A percentile compares a stretch with the other conserved stretches of the same genome.
Conservation (phyloP, 179 eudicot species). For the Dionaea muscipula region DNA sequence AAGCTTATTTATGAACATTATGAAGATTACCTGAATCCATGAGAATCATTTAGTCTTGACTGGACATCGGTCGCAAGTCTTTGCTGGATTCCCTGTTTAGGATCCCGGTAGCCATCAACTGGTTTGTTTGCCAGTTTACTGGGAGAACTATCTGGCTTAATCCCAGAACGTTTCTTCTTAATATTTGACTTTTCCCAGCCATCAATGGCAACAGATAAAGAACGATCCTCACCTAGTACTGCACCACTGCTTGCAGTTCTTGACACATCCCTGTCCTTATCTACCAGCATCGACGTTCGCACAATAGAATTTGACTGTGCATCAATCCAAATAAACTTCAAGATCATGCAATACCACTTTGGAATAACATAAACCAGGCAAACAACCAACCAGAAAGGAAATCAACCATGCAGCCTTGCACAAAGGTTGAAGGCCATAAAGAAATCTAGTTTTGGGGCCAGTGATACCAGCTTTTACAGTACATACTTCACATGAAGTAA, state of each 20-base stretch:
- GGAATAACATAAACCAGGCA: background rate
- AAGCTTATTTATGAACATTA: background rate
- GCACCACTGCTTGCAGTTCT: slow-evolving; percentile 29
- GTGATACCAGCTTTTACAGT: background rate
- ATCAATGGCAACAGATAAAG: slow-evolving; percentile 32
- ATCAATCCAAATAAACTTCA: slow-evolving; percentile 21
- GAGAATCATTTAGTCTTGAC: slow-evolving; percentile 30
- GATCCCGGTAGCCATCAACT: slow-evolving; percentile 38
- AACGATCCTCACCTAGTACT: slow-evolving; percentile 33
- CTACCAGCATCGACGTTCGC: slow-evolving; percentile 35
- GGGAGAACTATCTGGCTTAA: slow-evolving; percentile 43
- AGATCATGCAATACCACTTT: background rate
- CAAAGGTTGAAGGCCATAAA: background rate
- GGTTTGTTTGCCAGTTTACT: slow-evolving; percentile 25
- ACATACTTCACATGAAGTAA: background rate
- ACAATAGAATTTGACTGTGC: slow-evolving; percentile 33
- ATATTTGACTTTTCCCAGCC: slow-evolving; percentile 59
- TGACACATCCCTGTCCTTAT: slow-evolving; percentile 35
- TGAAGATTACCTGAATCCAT: slow-evolving; percentile 39
- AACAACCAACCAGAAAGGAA: background rate
- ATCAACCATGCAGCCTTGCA: background rate
- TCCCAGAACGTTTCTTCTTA: slow-evolving; percentile 59
- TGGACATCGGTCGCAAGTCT: slow-evolving; percentile 32
- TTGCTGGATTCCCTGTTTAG: slow-evolving; percentile 46
- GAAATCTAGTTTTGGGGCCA: background rate